phyloP scores from a whole-genome alignment of 2,329 filamentous ascomycete species.

The Didymella glomerata region DNA sequence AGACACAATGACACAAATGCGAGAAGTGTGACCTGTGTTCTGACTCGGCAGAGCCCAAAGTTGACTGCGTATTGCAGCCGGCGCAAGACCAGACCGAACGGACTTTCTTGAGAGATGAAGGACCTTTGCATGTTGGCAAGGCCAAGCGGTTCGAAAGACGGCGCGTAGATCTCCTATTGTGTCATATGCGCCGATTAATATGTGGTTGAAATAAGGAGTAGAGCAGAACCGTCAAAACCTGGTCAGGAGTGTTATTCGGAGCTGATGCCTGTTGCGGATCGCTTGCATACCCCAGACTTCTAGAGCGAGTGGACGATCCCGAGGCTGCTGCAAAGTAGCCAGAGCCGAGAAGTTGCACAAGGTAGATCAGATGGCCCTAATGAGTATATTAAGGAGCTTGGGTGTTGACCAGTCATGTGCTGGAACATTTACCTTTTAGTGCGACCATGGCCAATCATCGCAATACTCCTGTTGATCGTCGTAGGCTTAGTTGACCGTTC shows the following conservation, averaged over 20 bases:
- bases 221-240: slow-evolving; percentile 23
- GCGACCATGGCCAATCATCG: slow-evolving; percentile 4
- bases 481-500: neutral
- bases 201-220: slow-evolving; percentile 27
- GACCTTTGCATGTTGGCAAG: slow-evolving; percentile 8
- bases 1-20: slow-evolving; percentile 10
- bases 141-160: slow-evolving; percentile 12
- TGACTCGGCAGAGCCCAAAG: neutral
- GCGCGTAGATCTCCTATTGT: slow-evolving; percentile 11
- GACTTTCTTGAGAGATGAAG: neutral
- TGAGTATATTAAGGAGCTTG: slow-evolving; percentile 33
- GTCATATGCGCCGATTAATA: slow-evolving; percentile 1
- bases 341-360: slow-evolving; percentile 25
- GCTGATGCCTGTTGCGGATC: slow-evolving; percentile 35
- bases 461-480: neutral
- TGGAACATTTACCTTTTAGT: slow-evolving; percentile 5
- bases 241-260: slow-evolving; percentile 24
- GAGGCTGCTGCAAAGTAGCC: neutral
- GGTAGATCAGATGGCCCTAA: slow-evolving; percentile 34
- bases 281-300: slow-evolving; percentile 24
- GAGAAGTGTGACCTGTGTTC: slow-evolving; percentile 9
- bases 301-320: slow-evolving; percentile 8
- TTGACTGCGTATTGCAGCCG: neutral
- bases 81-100: neutral
- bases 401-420: slow-evolving; percentile 34